These are phyloP conservation scores for Cinnamomum micranthum DNA, from an alignment of 164 flowering plant genomes.

Conservation along the genomic window DNA sequence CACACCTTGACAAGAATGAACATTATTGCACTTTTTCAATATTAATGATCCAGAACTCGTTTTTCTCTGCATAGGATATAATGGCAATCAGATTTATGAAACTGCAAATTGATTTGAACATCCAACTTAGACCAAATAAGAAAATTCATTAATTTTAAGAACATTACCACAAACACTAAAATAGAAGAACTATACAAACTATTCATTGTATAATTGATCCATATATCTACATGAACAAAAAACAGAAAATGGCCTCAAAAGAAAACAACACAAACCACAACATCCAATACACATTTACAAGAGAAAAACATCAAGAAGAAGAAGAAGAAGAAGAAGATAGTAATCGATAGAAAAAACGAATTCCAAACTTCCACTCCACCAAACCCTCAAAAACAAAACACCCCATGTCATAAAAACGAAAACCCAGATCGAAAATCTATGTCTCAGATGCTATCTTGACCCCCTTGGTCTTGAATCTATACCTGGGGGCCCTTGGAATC, in stretches of 20 bases:
- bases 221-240: background rate
- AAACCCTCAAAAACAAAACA: background rate
- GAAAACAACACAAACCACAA: background rate
- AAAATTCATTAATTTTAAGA: background rate
- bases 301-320: background rate
- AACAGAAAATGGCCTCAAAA: background rate
- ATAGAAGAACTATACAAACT: too few species aligned
- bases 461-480: constrained; percentile 75
- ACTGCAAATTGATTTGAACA: background rate
- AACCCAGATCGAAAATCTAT: constrained; percentile 2
- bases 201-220: too few species aligned
- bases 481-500: constrained; percentile 83
- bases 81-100: background rate
- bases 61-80: background rate
- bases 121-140: background rate
- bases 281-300: background rate
- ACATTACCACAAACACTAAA: background rate
- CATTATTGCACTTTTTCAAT: too few species aligned
- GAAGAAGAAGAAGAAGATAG: background rate
- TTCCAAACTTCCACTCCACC: background rate
- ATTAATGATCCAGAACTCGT: too few species aligned
- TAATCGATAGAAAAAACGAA: background rate
- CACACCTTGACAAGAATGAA: background rate
- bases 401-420: background rate
- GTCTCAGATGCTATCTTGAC: constrained; percentile 30